A percentile compares a stretch with the other conserved stretches of the same genome.
Conservation (phyloP, 148 eudicot genomes). For the Limonium bicolor region DNA sequence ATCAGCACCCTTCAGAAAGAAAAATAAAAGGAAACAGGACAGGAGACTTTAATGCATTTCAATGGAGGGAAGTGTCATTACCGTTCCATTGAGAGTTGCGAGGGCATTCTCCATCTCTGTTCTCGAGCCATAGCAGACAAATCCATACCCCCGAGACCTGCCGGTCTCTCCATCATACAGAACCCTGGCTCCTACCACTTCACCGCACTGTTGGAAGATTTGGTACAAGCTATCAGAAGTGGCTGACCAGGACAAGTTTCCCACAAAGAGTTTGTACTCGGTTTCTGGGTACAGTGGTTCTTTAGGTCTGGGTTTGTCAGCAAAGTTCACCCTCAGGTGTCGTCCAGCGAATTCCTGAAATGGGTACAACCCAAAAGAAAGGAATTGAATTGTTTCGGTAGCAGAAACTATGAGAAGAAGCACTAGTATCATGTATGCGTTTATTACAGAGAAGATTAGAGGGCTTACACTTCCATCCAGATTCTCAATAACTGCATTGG, state of each 20-base stretch:
- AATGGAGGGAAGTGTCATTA: too few species aligned
- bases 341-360: constrained; percentile 85
- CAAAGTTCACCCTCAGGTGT: constrained; percentile 66
- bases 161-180: constrained; percentile 88
- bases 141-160: constrained; percentile 84
- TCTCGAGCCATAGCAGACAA: constrained; percentile 45
- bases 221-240: constrained; percentile 58
- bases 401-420: too few species aligned
- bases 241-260: constrained; percentile 77
- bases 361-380: too few species aligned
- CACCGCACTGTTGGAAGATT: constrained; percentile 50
- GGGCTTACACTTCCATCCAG: constrained; percentile 76
- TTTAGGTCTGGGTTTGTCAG: constrained; percentile 66
- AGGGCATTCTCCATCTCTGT: constrained; percentile 78
- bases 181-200: constrained; percentile 83
- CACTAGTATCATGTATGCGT: background rate
- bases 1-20: background rate
- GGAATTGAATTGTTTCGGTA: too few species aligned
- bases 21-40: too few species aligned
- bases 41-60: too few species aligned
- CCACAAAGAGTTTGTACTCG: constrained; percentile 79
- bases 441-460: background rate
- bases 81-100: constrained; percentile 74
- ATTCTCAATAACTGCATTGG: constrained; percentile 48
- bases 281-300: constrained; percentile 79